Evolutionary conservation across 2,329 filamentous ascomycete species (phyloP).

Genomic region (Didymella segeticola): DNA sequence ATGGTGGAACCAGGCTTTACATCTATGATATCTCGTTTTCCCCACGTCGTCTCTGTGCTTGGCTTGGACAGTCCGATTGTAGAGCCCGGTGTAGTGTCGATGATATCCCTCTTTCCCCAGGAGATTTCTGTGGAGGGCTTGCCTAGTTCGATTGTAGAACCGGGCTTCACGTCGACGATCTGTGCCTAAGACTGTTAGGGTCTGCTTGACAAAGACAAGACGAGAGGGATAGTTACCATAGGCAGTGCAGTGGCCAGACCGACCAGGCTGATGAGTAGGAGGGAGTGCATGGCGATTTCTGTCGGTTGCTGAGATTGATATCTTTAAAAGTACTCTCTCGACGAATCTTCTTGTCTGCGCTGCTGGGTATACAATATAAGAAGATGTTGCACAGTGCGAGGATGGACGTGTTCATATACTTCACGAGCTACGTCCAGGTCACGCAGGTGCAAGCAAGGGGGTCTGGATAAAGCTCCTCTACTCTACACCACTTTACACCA

Average conservation of each 20-base stretch:
- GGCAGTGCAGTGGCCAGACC: neutral
- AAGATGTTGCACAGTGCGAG: no score
- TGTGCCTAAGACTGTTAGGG: no score
- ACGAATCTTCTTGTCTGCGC: no score
- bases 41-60: slow-evolving; percentile 24
- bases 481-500: no score
- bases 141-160: slow-evolving; percentile 19
- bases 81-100: neutral
- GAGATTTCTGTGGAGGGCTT: slow-evolving; percentile 24
- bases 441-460: no score
- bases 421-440: no score
- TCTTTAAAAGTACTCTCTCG: no score
- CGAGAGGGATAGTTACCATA: neutral
- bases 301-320: no score
- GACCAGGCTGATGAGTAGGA: neutral
- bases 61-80: slow-evolving; percentile 18
- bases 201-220: no score
- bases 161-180: slow-evolving; percentile 2
- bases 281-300: neutral
- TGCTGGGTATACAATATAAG: no score
- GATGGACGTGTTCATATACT: no score
- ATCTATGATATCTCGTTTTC: slow-evolving; percentile 22
- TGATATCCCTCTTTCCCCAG: slow-evolving; percentile 20
- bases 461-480: no score
- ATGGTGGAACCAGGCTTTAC: slow-evolving; percentile 13